These are phyloP conservation scores for Suillus bovinus DNA, from an alignment of 768 basidiomycete genomes.

Conservation along the genomic window DNA sequence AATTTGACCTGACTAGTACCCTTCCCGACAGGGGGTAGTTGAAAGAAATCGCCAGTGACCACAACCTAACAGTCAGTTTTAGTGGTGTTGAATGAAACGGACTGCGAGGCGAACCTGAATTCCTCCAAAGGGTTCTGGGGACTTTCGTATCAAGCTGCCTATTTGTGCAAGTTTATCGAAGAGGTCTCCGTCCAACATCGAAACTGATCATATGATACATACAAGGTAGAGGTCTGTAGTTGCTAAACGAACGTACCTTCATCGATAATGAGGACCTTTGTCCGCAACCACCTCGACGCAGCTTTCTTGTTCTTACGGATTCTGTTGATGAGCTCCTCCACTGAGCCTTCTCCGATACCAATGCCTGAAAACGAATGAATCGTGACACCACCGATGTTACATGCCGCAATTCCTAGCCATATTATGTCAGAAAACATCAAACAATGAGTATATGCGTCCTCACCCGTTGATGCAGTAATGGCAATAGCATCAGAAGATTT, in stretches of 20 bases:
- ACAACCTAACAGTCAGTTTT: constrained; percentile 54
- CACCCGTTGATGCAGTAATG: constrained; percentile 93
- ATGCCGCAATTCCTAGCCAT: constrained; percentile 82
- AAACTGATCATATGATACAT: constrained; percentile 54
- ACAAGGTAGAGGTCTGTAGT: not conserved
- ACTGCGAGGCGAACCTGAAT: constrained; percentile 64
- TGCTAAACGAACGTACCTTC: constrained; percentile 52
- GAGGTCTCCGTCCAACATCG: constrained; percentile 93
- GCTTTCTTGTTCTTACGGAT: constrained; percentile 87
- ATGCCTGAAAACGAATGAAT: constrained; percentile 96
- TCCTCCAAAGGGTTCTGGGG: constrained; percentile 81
- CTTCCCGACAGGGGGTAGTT: constrained; percentile 89
- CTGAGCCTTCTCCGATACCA: constrained; percentile 73
- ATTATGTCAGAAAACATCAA: not conserved
- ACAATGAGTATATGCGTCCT: constrained; percentile 12
- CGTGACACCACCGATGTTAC: constrained; percentile 95
- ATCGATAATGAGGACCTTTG: constrained; percentile 82
- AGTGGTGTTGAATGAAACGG: not conserved
- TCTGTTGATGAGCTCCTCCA: constrained; percentile 61
- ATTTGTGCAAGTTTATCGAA: constrained; percentile 89
- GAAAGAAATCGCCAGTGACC: constrained; percentile 97
- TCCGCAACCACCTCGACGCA: constrained; percentile 73
- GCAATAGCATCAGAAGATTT: constrained; percentile 75
- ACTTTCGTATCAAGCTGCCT: constrained; percentile 63
- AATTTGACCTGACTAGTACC: constrained; percentile 66